These are phyloP conservation scores for Diaporthe sp. DNA, from an alignment of 2,329 filamentous ascomycete genomes.

Conservation along the genomic window DNA sequence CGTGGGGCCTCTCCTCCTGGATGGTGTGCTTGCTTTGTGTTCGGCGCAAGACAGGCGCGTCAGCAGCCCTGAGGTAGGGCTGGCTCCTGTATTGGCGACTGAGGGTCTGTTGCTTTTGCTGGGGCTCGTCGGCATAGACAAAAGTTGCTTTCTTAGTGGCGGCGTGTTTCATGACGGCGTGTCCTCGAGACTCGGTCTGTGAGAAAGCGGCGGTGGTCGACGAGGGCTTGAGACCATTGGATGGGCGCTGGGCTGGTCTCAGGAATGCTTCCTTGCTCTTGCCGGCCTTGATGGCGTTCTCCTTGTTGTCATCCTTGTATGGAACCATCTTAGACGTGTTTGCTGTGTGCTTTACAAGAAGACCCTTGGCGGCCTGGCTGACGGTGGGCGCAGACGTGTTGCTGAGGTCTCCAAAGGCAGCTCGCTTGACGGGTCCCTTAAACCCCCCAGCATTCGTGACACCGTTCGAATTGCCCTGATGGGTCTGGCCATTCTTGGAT, in stretches of 20 bases:
- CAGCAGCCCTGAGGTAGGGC: constrained; percentile 59
- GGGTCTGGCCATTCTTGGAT: constrained; percentile 29
- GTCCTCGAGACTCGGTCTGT: constrained; percentile 18
- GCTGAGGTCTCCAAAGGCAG: constrained; percentile 86
- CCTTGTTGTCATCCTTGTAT: constrained; percentile 53
- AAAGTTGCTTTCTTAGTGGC: constrained; percentile 45
- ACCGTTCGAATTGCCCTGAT: constrained; percentile 42
- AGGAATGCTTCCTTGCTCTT: constrained; percentile 52
- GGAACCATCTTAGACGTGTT: constrained; percentile 46
- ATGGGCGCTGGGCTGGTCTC: constrained; percentile 52
- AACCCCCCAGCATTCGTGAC: constrained; percentile 64
- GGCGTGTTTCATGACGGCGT: constrained; percentile 28
- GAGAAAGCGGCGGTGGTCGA: constrained; percentile 30
- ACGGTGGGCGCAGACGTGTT: constrained; percentile 66
- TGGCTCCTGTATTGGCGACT: constrained; percentile 66
- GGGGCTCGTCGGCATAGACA: constrained; percentile 45
- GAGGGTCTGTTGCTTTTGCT: constrained; percentile 46
- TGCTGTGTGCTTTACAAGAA: constrained; percentile 46
- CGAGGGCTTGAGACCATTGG: constrained; percentile 37
- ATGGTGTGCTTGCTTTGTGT: constrained; percentile 58
- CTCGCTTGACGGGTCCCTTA: constrained; percentile 78
- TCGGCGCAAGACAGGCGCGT: constrained; percentile 55
- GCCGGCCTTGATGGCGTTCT: constrained; percentile 52
- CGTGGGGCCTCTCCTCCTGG: constrained; percentile 39
- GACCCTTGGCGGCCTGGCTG: constrained; percentile 50